Conservation (phyloP, 805 yeast species). For the Barnettozyma botsteinii region DNA sequence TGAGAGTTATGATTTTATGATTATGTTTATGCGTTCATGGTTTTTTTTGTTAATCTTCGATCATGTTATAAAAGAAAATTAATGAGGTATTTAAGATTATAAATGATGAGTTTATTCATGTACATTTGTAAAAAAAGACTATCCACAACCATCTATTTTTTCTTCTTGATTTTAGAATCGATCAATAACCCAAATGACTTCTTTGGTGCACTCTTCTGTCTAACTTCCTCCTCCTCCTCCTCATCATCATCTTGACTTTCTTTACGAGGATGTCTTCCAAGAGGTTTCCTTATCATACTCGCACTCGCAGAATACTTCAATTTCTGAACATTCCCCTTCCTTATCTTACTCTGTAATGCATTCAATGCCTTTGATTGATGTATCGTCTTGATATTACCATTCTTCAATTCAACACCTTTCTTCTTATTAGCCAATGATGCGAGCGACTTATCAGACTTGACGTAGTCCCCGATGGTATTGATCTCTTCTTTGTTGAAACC, state of each 20-base stretch:
- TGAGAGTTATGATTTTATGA: too few species aligned
- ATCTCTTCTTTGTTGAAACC: slow-evolving; percentile 4
- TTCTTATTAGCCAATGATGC: slow-evolving; percentile 15
- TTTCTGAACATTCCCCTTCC: slow-evolving; percentile 13
- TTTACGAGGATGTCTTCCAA: neutral
- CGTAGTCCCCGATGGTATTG: slow-evolving; percentile 25
- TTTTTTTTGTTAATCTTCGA: too few species aligned
- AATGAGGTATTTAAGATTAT: too few species aligned
- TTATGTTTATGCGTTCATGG: too few species aligned
- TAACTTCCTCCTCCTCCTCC: slow-evolving; percentile 18
- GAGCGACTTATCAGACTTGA: slow-evolving; percentile 20
- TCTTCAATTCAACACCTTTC: slow-evolving; percentile 3
- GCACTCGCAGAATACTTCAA: too few species aligned
- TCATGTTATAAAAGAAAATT: too few species aligned
- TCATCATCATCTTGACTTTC: slow-evolving; percentile 5
- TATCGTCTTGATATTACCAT: slow-evolving; percentile 4
- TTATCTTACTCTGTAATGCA: slow-evolving; percentile 23
- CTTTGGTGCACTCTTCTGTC: slow-evolving; percentile 20
- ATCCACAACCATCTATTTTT: neutral
- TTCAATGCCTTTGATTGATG: slow-evolving; percentile 20
- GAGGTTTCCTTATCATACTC: neutral
- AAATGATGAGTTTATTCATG: neutral
- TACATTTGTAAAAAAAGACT: neutral
- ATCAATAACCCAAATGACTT: slow-evolving; percentile 12
- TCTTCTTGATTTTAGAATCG: slow-evolving; percentile 21